Percentiles rank a stretch among this genome's conserved stretches.
phyloP scores from a whole-genome alignment of 345 rosid genomes.

The Garcia nutans region DNA sequence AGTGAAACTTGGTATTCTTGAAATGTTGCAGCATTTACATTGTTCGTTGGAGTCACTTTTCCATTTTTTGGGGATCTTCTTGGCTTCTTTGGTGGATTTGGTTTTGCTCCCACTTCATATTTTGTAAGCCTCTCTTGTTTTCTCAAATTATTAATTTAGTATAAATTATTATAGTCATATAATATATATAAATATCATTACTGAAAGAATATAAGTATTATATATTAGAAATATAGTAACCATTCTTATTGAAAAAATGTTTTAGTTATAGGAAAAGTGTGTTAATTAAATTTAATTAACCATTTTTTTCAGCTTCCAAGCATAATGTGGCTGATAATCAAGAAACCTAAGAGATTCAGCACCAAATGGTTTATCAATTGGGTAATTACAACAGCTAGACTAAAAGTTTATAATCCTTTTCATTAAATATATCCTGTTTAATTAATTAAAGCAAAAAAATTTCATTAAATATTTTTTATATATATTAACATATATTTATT shows the following conservation, averaged over 20 bases:
- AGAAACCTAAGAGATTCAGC: constrained; percentile 80
- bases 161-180: no score
- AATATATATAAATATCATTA: no score
- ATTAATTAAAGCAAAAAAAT: no score
- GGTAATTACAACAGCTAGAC: constrained; percentile 43
- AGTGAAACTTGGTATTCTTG: no score
- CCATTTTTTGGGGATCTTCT: constrained; percentile 96
- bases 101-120: constrained; percentile 90
- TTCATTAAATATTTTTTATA: neutral
- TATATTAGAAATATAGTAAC: no score
- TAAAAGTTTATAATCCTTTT: neutral
- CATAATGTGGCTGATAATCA: constrained; percentile 85
- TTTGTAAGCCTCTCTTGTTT: constrained; percentile 50
- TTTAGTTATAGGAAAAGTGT: no score
- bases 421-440: no score
- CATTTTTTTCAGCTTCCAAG: constrained; percentile 70
- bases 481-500: neutral
- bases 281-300: neutral
- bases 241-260: no score
- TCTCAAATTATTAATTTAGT: no score
- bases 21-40: constrained; percentile 63
- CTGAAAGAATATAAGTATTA: no score
- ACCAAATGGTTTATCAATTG: constrained; percentile 77
- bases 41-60: constrained; percentile 78
- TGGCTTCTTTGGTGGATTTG: constrained; percentile 96